Evolutionary conservation across 179 eudicot genomes (phyloP), one percentile per base, ranked within the genome.

Genomic region (Dionaea muscipula): DNA sequence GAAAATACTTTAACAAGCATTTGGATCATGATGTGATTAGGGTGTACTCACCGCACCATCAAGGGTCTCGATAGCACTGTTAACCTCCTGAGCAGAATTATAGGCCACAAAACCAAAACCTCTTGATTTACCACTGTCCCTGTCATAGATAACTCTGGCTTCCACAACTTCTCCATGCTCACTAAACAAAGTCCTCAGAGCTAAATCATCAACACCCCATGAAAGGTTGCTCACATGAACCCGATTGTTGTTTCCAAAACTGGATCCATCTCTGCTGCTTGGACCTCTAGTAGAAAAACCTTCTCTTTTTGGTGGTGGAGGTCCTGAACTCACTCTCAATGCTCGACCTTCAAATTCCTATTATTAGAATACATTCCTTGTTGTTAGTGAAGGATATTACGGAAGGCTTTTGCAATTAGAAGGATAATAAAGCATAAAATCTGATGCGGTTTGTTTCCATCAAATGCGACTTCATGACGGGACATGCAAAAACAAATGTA

Each of bases 61-160:
- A 69, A 93, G 69, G 56, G 82, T 64, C 48, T 81, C 80, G 48
- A 93, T 76, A 10, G 99, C 99, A 39, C 26, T 79, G 73, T 73
- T 74, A 69, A 81, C 95, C 76, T 93, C 95, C 17, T 81, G 78
- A 21, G 87, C 67, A 15, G 94, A 72, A 43, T 77, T 57, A 54
- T 57, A 88, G 21, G 96, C 81, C 7, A 93, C 95, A 54, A 93
- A 93, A 19, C 99, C 99, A 65, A 93, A 93, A 15, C 99, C 99
- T 81, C 83, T 85, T 56, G 99, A 93, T 59, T 94, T 85, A 26
- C 99, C 96, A 45, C 78, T 88, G 2, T 93, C 96, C 64, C 96
- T 82, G 59, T 93, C 99, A 61, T 75, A 81, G 47, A 93, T 79
- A 47, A 93, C 99, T 68, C 64, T 81, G 16, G 95, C 94, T 26